Conservation (phyloP, 2,329 filamentous ascomycete species). For the Hymenoscyphus occultus region DNA sequence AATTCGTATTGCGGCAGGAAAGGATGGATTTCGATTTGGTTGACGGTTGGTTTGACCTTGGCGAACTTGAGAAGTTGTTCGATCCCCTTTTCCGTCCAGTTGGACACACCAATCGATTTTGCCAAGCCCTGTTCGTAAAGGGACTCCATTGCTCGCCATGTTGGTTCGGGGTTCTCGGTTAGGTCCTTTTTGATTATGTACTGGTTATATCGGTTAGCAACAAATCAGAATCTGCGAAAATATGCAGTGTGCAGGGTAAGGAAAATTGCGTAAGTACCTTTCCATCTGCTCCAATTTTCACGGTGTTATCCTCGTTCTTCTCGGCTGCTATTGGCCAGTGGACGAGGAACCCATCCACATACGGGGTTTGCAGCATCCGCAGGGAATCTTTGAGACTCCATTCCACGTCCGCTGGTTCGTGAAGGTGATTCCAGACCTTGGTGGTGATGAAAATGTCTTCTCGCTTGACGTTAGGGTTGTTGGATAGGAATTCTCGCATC, state of each 20-base stretch:
- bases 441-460: conserved; percentile 80
- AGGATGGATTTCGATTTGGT: conserved; percentile 69
- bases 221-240: neutral
- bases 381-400: conserved; percentile 70
- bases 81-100: conserved; percentile 54
- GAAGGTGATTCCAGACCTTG: conserved; percentile 83
- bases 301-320: conserved; percentile 68
- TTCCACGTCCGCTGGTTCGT: conserved; percentile 59
- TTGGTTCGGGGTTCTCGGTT: conserved; percentile 61
- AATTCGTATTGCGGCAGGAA: conserved; percentile 70
- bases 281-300: conserved; percentile 49
- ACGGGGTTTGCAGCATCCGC: conserved; percentile 69
- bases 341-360: conserved; percentile 77
- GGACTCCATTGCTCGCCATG: conserved; percentile 75
- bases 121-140: conserved; percentile 58
- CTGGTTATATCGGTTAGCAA: conserved; percentile 28
- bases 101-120: conserved; percentile 57
- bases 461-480: conserved; percentile 60
- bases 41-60: conserved; percentile 48
- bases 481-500: conserved; percentile 66
- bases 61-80: conserved; percentile 49
- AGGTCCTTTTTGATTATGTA: conserved; percentile 62
- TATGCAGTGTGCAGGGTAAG: neutral
- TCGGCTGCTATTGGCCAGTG: conserved; percentile 80
- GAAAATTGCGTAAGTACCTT: conserved; percentile 39